Evolutionary conservation across 2,329 filamentous ascomycete genomes (phyloP).

Genomic region (Verticillium albo-atrum): DNA sequence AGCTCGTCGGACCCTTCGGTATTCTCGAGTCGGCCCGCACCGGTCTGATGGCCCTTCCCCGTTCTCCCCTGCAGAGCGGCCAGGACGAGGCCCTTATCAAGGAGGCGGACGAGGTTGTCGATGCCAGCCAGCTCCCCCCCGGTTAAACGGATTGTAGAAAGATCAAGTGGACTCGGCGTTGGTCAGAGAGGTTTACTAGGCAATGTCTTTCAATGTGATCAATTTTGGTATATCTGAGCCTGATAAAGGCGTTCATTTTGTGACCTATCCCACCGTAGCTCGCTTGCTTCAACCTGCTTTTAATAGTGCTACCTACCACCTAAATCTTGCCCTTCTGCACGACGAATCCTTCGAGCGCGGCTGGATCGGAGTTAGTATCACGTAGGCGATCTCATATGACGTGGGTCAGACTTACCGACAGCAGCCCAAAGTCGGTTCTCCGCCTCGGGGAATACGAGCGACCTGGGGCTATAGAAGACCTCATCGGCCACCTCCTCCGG

Average conservation of each 20-base stretch:
- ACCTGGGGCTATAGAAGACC: conserved; percentile 84
- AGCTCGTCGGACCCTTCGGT: conserved; percentile 88
- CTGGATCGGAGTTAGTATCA: conserved; percentile 26
- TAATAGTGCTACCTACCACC: conserved; percentile 3
- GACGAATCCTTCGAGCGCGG: conserved; percentile 81
- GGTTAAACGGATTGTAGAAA: conserved; percentile 51
- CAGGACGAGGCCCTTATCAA: conserved; percentile 67
- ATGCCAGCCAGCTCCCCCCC: conserved; percentile 88
- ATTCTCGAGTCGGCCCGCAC: conserved; percentile 95
- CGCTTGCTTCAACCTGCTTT: conserved; percentile 3
- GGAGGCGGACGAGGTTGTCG: conserved; percentile 91
- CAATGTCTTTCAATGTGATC: conserved; percentile 10
- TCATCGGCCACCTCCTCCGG: conserved; percentile 90
- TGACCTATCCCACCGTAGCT: too few relatives aligned
- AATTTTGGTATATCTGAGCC: conserved; percentile 9
- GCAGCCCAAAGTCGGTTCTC: conserved; percentile 94
- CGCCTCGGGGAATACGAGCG: conserved; percentile 87
- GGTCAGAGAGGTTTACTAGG: conserved; percentile 11
- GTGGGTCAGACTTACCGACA: conserved; percentile 51
- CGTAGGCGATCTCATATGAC: neutral
- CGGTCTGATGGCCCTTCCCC: conserved; percentile 92
- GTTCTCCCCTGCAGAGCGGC: conserved; percentile 77
- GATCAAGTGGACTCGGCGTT: conserved; percentile 12
- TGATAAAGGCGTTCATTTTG: conserved; percentile 2
- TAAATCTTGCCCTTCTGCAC: conserved; percentile 85